Percentiles rank a stretch among this genome's conserved stretches.
Evolutionary conservation across 352 stramenopile genomes (phyloP).

Genomic region (Thraustochytrium striatum): DNA sequence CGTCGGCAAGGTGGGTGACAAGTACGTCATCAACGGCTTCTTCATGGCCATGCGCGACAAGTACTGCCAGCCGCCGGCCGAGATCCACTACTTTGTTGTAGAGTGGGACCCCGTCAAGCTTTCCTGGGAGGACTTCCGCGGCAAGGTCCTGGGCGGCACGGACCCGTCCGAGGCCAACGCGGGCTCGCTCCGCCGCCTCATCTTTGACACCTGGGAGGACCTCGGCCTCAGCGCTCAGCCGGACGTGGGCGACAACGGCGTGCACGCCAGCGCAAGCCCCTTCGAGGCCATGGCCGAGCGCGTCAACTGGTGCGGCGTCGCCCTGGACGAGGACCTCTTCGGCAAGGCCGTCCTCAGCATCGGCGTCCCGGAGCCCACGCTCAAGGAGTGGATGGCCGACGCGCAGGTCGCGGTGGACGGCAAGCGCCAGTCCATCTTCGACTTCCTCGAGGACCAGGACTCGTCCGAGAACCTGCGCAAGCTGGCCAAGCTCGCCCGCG

Average conservation of each 20-base stretch:
- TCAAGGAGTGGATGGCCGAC: conserved; percentile 65
- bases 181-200: conserved; percentile 63
- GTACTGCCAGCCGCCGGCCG: conserved; percentile 58
- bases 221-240: conserved; percentile 63
- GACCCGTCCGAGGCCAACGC: conserved; percentile 64
- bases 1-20: conserved; percentile 55
- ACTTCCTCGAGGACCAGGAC: conserved; percentile 71
- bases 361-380: conserved; percentile 60
- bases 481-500: conserved; percentile 33
- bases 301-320: conserved; percentile 67
- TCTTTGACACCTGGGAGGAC: conserved; percentile 61
- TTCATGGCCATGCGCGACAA: conserved; percentile 71
- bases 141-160: conserved; percentile 65
- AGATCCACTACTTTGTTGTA: conserved; percentile 72
- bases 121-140: conserved; percentile 67
- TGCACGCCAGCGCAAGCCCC: conserved; percentile 65
- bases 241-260: conserved; percentile 72
- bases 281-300: conserved; percentile 72
- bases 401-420: conserved; percentile 57
- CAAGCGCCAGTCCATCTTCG: conserved; percentile 64
- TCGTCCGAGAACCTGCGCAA: conserved; percentile 63
- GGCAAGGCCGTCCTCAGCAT: conserved; percentile 61
- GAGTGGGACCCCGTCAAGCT: conserved; percentile 64
- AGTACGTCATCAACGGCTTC: conserved; percentile 80
- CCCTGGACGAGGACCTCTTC: conserved; percentile 61